phyloP scores from a whole-genome alignment of 345 rosid genomes.

The Microthlaspi erraticum region DNA sequence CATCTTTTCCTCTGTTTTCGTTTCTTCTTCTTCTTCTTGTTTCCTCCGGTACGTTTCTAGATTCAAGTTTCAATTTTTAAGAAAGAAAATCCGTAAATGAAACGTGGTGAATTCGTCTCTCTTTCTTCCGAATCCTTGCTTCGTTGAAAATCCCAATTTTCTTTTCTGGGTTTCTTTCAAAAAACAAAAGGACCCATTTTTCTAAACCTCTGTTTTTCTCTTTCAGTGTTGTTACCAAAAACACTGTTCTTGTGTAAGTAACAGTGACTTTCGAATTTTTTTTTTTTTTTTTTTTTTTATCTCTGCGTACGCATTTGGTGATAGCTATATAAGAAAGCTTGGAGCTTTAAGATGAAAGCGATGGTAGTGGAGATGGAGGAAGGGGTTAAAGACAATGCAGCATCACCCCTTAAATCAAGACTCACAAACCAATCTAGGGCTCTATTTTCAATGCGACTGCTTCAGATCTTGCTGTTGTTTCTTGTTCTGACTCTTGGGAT shows the following conservation, averaged over 20 bases:
- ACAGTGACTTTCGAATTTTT: neutral
- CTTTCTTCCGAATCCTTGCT: constrained; percentile 8
- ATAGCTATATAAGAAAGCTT: constrained; percentile 19
- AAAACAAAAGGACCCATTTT: neutral
- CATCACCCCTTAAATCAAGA: constrained; percentile 39
- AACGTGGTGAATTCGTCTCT: neutral
- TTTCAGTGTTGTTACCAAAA: neutral
- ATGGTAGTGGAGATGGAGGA: constrained; percentile 55
- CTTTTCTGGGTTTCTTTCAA: neutral
- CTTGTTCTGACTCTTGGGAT: constrained; percentile 56
- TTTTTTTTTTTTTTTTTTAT: neutral
- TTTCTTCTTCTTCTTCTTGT: constrained; percentile 17
- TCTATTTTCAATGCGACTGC: constrained; percentile 47
- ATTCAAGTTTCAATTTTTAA: constrained; percentile 9
- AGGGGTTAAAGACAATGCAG: constrained; percentile 49
- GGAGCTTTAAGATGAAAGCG: constrained; percentile 38
- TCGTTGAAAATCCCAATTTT: neutral
- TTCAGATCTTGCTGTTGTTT: constrained; percentile 55
- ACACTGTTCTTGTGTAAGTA: too few relatives aligned
- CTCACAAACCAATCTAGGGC: constrained; percentile 44
- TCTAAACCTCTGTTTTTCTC: constrained; percentile 3
- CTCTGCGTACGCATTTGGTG: neutral
- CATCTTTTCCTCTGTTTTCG: neutral
- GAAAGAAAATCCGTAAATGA: constrained; percentile 1
- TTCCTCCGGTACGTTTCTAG: neutral